Base-by-base conservation (phyloP, 1,284 basidiomycete species). In the Mrakiaceae sp. region DNA sequence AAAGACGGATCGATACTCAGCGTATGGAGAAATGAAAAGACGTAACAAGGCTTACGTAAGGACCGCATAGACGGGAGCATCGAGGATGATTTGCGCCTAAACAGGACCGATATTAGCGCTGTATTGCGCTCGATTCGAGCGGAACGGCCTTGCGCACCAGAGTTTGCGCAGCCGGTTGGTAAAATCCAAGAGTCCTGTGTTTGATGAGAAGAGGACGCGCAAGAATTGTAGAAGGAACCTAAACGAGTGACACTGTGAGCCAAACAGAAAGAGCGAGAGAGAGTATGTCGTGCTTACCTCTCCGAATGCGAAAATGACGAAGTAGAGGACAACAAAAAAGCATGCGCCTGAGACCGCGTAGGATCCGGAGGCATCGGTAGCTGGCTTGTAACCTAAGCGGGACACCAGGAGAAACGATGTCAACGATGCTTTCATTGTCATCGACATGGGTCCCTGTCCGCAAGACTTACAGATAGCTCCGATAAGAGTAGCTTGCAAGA, bases 1-100 rank as follows among this genome's bases (percentile, higher is more conserved):
- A 42, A 52, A 62, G 52, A 54, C 40, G 12, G 14, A 44, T 44
- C 44, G 60, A 48, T 11, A 48, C 16, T n/a, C 16, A 44, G 60
- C 50, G 47, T 7, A 48, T 40, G 50, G 5, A 27, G 27, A 27
- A 1, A 27, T 1, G 27, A 27, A 49, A 49, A 14, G 48, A 49
- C 48, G 48, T 14, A 49, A 8, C 54, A 56, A 14, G 42, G 42
- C 40, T 42, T 43, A 63, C 52, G 74, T 71, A 54, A 77, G 75
- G 27, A 75, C 64, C 27, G 74, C 70, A 69, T 76, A 75, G 62
- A 78, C 74, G 6, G 78, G 78, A 12, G 77, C 47, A 69, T 79
- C 78, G 47, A 68, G 69, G 4, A 71, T 27, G 39, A 73, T 63
- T 58, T 67, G 65, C 1, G 71, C 27, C 27, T 27, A 27, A 27